phyloP scores from a whole-genome alignment of 768 basidiomycete species.

The Pulveroboletus sp. region DNA sequence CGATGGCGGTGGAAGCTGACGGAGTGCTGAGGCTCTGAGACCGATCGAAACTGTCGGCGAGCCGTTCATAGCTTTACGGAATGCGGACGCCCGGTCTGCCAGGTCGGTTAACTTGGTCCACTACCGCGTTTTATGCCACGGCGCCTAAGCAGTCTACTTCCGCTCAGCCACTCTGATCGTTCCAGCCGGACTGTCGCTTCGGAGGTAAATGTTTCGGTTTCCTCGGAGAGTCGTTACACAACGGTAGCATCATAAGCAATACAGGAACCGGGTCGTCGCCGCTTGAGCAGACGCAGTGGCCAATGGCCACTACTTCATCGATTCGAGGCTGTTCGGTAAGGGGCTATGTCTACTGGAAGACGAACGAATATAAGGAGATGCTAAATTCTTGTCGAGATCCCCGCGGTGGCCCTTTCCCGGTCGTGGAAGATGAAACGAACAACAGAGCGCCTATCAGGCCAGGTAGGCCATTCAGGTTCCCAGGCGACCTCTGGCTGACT shows the following conservation, averaged over 20 bases:
- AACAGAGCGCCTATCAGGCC: not conserved
- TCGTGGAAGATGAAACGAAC: not conserved
- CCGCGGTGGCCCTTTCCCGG: not conserved
- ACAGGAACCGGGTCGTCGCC: not conserved
- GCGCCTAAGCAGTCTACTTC: too few species aligned
- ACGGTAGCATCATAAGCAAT: not conserved
- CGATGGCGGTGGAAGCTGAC: too few species aligned
- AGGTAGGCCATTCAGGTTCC: not conserved
- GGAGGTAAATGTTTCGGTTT: too few species aligned
- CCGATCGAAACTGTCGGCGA: too few species aligned
- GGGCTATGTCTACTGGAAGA: slow-evolving; percentile 5
- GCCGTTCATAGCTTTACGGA: not conserved
- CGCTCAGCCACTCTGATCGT: too few species aligned
- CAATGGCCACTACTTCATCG: too few species aligned
- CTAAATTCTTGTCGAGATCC: not conserved
- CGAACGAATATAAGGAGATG: not conserved
- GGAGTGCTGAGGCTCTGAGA: too few species aligned
- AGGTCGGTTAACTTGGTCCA: too few species aligned
- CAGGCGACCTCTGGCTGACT: not conserved
- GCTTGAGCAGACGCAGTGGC: too few species aligned
- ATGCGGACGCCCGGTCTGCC: too few species aligned
- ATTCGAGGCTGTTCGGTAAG: not conserved
- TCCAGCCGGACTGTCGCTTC: too few species aligned
- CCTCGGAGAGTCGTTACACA: not conserved
- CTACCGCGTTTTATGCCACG: too few species aligned